Percentiles rank a stretch among this genome's conserved stretches.
Evolutionary conservation across 257 asterid species (phyloP).

Genomic region (Jacaranda mimosifolia): DNA sequence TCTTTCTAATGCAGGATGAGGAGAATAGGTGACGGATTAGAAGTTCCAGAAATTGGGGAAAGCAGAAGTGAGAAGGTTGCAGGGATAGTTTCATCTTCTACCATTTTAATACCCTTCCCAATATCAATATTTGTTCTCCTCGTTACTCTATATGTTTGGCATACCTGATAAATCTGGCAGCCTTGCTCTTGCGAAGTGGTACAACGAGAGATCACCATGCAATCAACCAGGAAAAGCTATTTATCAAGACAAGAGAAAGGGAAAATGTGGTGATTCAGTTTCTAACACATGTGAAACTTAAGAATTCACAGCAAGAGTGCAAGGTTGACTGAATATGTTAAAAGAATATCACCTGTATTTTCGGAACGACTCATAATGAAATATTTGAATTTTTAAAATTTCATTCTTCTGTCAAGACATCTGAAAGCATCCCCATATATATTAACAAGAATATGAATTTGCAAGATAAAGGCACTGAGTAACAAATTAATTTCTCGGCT

Average conservation of each 20-base stretch:
- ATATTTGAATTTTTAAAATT: not conserved
- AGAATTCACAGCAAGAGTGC: not conserved
- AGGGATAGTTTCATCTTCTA: slow-evolving; percentile 45
- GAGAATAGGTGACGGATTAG: slow-evolving; percentile 49
- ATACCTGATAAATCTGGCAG: slow-evolving; percentile 16
- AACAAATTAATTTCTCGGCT: not conserved
- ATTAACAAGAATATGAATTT: not conserved
- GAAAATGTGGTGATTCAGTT: not conserved
- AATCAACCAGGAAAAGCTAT: slow-evolving; percentile 12
- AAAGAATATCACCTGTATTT: slow-evolving; percentile 22
- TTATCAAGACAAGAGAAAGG: slow-evolving; percentile 14
- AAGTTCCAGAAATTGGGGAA: slow-evolving; percentile 51
- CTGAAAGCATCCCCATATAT: not conserved
- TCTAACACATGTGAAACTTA: slow-evolving; percentile 19
- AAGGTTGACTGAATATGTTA: not conserved
- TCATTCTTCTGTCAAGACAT: not conserved
- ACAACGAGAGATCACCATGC: not conserved
- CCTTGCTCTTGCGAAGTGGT: slow-evolving; percentile 29
- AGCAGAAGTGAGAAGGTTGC: slow-evolving; percentile 38
- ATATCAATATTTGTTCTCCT: slow-evolving; percentile 37
- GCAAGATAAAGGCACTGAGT: not conserved
- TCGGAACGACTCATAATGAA: not conserved
- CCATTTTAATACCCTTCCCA: slow-evolving; percentile 42
- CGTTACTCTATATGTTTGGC: slow-evolving; percentile 30
- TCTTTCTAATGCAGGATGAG: slow-evolving; percentile 51